Base-by-base conservation (phyloP, 257 asterid species). In the Solanum dulcamara region DNA sequence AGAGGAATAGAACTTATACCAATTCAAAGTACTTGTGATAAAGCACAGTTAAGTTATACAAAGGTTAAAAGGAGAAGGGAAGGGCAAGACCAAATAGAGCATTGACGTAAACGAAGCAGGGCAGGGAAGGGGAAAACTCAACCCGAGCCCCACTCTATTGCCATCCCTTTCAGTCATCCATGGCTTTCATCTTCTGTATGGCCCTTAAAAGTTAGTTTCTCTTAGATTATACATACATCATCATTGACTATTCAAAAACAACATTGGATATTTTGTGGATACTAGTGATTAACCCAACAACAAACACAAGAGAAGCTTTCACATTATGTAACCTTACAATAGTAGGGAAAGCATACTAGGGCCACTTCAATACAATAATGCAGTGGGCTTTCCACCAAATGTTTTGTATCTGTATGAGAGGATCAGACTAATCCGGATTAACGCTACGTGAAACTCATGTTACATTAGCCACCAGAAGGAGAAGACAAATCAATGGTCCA, bases 121-220 rank as follows among this genome's bases (percentile, higher is more conserved):
- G 7, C 0, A 24, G 0, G 0, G 10, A 4, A 53, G 2, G 0
- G n/a, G 24, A 53, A 53, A 10, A 53, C 60, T 18, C 20, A 1
- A 0, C 22, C 62, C 62, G 42, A 37, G 22, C 26, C 0, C 13
- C 2, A 12, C 22, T n/a, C 62, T 55, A 55, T 20, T 55, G 62
- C 5, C 62, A 55, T 55, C 62, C 28, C 62, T 55, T 20, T 8
- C 42, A 55, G 22, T 8, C 62, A 57, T 92, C 95, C 97, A 95
- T 94, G 55, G 94, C 97, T 93, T 92, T 95, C 95, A 93, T 96
- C 92, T 91, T 96, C 92, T 92, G 97, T 89, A 90, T 79, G 88
- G 97, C 88, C 88, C 95, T 95, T 97, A 89, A 90, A 87, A 70
- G 70, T 4, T 59, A 80, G 79, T 74, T 64, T n/a, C 57, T 81